A percentile compares a stretch with the other conserved stretches of the same genome.
Conservation (phyloP, 2,329 filamentous ascomycete genomes). For the Fusarium subglutinans region DNA sequence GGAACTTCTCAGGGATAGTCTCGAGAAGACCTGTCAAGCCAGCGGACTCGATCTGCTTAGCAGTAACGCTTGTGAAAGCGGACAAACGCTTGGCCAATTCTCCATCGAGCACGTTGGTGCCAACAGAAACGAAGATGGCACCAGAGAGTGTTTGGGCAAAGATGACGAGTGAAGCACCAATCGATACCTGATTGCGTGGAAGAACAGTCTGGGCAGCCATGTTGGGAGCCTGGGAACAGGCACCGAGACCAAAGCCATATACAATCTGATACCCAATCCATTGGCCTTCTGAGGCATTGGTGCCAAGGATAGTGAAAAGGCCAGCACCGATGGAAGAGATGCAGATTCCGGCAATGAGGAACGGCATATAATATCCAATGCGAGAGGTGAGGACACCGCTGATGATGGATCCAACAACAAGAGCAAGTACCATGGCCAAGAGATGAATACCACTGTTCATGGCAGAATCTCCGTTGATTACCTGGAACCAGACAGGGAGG, state of each 20-base stretch:
- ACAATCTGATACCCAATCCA: conserved; percentile 51
- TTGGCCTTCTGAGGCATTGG: conserved; percentile 24
- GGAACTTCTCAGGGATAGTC: conserved; percentile 4
- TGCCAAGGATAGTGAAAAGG: conserved; percentile 51
- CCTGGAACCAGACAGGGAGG: conserved; percentile 62
- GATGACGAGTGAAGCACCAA: conserved; percentile 57
- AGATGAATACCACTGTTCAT: conserved; percentile 44
- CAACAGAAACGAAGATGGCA: conserved; percentile 61
- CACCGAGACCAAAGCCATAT: conserved; percentile 54
- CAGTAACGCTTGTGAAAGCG: not conserved
- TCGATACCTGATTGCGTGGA: conserved; percentile 53
- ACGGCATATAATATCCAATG: conserved; percentile 55
- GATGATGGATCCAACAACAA: conserved; percentile 41
- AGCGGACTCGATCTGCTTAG: conserved; percentile 14
- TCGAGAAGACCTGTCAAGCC: conserved; percentile 7
- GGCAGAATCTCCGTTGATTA: conserved; percentile 49
- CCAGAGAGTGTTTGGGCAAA: conserved; percentile 57
- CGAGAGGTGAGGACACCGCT: conserved; percentile 41
- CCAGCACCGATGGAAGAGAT: conserved; percentile 50
- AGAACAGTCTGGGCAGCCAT: conserved; percentile 59
- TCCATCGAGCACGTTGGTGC: conserved; percentile 61
- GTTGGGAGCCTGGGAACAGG: conserved; percentile 56
- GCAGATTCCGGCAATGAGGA: conserved; percentile 49
- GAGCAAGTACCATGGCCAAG: conserved; percentile 44
- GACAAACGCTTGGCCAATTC: conserved; percentile 45